phyloP scores from a whole-genome alignment of 1,284 basidiomycete species.

The Vanrija sp. region DNA sequence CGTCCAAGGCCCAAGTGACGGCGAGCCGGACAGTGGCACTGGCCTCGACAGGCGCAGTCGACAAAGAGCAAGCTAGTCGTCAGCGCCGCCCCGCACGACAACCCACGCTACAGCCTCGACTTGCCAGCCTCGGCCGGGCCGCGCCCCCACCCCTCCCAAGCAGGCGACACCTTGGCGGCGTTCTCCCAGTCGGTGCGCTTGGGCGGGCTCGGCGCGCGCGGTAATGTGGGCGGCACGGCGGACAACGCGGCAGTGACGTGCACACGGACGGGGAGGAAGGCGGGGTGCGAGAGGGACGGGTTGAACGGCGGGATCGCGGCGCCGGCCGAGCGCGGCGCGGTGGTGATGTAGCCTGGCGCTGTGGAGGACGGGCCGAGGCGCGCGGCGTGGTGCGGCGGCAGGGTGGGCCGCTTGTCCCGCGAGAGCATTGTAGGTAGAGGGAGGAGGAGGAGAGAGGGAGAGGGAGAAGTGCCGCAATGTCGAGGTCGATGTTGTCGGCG shows the following conservation, averaged over 20 bases:
- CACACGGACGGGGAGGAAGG: constrained; percentile 15
- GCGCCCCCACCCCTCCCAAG: constrained; percentile 17
- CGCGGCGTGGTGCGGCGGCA: not conserved
- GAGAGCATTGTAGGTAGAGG: constrained; percentile 16
- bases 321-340: not conserved
- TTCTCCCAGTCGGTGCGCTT: constrained; percentile 5
- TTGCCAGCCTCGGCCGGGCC: constrained; percentile 12
- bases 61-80: not conserved
- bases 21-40: no score
- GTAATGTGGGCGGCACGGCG: not conserved
- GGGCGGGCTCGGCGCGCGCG: not conserved
- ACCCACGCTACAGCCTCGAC: constrained; percentile 4
- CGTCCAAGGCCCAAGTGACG: no score
- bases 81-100: no score
- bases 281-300: constrained; percentile 10
- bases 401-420: constrained; percentile 15
- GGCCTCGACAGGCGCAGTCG: no score
- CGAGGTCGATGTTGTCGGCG: no score
- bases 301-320: constrained; percentile 3
- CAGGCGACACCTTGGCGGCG: constrained; percentile 14
- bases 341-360: not conserved
- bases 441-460: not conserved
- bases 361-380: not conserved
- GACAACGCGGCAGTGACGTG: constrained; percentile 6
- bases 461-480: not conserved